Conservation (phyloP, 169 alveolate genomes). For the Plasmodium ovale region DNA sequence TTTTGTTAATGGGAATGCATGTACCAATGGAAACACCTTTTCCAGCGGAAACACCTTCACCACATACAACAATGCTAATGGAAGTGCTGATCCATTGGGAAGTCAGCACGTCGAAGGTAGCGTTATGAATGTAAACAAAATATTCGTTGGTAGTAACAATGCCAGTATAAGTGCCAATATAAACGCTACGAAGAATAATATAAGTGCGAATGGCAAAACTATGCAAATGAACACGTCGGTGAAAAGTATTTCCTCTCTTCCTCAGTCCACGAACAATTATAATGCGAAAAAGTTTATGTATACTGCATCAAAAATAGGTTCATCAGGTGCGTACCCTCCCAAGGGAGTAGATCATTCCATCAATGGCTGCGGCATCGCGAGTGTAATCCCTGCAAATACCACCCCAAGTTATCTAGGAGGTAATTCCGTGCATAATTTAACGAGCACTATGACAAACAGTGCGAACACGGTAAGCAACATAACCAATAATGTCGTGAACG, state of each 20-base stretch:
- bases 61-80: neutral
- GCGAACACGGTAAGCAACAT: neutral
- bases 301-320: neutral
- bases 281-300: slow-evolving; percentile 2
- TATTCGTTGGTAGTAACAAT: slow-evolving; percentile 7
- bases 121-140: neutral
- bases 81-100: neutral
- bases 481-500: neutral
- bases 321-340: neutral
- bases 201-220: slow-evolving; percentile 15
- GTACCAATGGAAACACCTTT: no score
- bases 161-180: neutral
- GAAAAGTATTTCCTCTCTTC: neutral
- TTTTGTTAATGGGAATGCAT: no score
- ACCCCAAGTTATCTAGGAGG: neutral
- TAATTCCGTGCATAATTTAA: neutral
- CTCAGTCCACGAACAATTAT: slow-evolving; percentile 12
- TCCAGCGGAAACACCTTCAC: no score
- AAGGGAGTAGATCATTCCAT: neutral
- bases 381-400: neutral
- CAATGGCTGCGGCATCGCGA: no score
- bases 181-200: slow-evolving; percentile 5
- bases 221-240: neutral
- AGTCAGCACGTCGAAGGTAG: slow-evolving; percentile 6
- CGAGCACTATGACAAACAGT: neutral